Percentiles rank a stretch among this genome's conserved stretches.
phyloP scores from a whole-genome alignment of 331 rosid species.

The Acacia concinna region DNA sequence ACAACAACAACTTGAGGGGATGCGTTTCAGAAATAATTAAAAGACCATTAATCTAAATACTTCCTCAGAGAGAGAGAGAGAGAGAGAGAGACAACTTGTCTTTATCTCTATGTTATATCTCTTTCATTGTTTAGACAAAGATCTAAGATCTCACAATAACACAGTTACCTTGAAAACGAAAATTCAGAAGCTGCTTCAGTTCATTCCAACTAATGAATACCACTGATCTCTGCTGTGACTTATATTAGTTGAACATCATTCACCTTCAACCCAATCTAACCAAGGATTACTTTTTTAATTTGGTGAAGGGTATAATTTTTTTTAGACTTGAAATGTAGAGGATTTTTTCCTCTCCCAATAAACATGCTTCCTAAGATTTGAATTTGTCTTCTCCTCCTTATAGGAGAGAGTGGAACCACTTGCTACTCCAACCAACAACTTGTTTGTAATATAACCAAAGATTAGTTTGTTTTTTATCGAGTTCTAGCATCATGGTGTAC shows the following conservation, averaged over 20 bases:
- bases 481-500: neutral
- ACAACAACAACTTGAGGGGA: neutral
- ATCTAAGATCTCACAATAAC: neutral
- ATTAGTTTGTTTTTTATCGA: neutral
- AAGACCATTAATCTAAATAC: neutral
- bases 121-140: neutral
- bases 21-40: neutral
- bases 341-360: accelerated
- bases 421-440: too few relatives aligned
- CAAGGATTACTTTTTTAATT: neutral
- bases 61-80: neutral
- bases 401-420: accelerated
- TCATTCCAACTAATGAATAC: slow-evolving; percentile 32
- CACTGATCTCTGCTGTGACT: slow-evolving; percentile 18
- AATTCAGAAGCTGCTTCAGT: slow-evolving; percentile 22
- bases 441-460: neutral
- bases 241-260: neutral
- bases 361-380: accelerated
- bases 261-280: slow-evolving; percentile 11
- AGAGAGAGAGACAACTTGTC: neutral
- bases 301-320: too few relatives aligned
- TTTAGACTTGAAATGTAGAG: too few relatives aligned
- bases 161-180: slow-evolving; percentile 26
- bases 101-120: neutral
- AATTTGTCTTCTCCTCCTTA: too few relatives aligned